Evolutionary conservation across 2,329 filamentous ascomycete genomes (phyloP), one percentile per base, ranked within the genome.

Genomic region (Canariomyces notabilis): DNA sequence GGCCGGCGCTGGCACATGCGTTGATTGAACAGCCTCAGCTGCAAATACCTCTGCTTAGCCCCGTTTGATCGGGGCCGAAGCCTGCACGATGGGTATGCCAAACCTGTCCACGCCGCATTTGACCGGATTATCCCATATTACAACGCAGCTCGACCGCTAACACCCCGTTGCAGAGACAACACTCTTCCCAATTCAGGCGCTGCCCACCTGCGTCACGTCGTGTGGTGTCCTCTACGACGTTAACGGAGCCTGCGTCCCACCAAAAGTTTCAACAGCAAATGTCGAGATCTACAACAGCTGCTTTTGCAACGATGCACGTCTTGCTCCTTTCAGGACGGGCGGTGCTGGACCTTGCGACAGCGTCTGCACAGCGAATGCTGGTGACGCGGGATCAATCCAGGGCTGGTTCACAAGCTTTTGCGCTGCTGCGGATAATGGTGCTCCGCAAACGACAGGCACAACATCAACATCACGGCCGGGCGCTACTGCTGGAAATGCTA

Each of bases 351-450:
- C 87, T 12, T 90, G 87, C 66, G 76, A 80, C 49, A 58, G 67
- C 14, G 71, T 70, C 18, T 89, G 85, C 59, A 66, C 72, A 11
- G 68, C 65, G 6, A 63, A 70, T 3, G 57, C 73, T 0, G 62
- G 64, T 37, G 79, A 79, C 37, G 67, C 83, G 37, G 59, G 65
- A 12, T 75, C 75, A 46, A 77, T 93, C 54, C 79, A 79, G 54
- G 70, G 64, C 44, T 94, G 88, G 88, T 93, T 83, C 62, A 75
- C 74, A 29, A 72, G 69, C 49, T 81, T 83, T 55, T 93, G 88
- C 64, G 64, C 64, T 29, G 73, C 62, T 37, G 58, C 61, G 11
- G 51, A 55, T 8, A 44, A 60, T 11, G 35, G 22, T n/a, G n/a
- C n/a, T n/a, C n/a, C n/a, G n/a, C n/a, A n/a, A 22, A 35, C 34